Base-by-base conservation (phyloP, 2,329 filamentous ascomycete species). In the Mycogone perniciosa region DNA sequence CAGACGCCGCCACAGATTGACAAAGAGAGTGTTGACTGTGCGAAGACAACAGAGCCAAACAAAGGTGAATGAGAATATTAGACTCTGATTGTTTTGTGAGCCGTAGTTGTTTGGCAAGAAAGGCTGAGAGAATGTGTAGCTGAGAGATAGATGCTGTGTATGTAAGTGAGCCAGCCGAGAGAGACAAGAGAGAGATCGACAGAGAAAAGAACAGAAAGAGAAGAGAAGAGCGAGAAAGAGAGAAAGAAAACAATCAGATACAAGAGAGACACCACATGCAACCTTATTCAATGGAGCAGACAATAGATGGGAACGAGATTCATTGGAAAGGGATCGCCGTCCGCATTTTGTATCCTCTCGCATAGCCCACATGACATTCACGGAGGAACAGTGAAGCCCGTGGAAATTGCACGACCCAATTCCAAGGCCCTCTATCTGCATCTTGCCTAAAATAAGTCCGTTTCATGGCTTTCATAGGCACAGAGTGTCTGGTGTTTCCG, bases 241-340 rank as follows among this genome's bases (percentile, higher is more conserved):
- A 50, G 48, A 40, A 49, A 39, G 42, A 50, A 58, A 45, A 56
- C 34, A 57, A 38, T 56, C 44, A 50, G 49, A 54, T 50, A 50
- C 43, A 53, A 44, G 46, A 53, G 45, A 50, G 54, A 56, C 50
- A 52, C 45, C n/a, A 44, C 26, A 42, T 51, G 39, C 40, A 50
- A 46, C 40, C 26, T 46, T 51, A 44, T 50, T 51, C 44, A 41
- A 30, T 38, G 50, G 44, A 53, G 33, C 27, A 48, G 48, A 41
- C 38, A 40, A 44, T 47, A 38, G 37, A 44, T 47, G 38, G 50
- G 43, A 50, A 50, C 30, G 34, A 46, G 44, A 50, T 37, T 31
- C 31, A 48, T 50, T 52, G 39, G 51, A 41, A 54, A 55, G 47
- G 47, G 53, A 56, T 56, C 54, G 54, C 13, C 54, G 50, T 33